A percentile compares a stretch with the other conserved stretches of the same genome.
These are phyloP conservation scores for Aspergillus flavus DNA, from an alignment of 2,329 filamentous ascomycete species.

Conservation along the genomic window DNA sequence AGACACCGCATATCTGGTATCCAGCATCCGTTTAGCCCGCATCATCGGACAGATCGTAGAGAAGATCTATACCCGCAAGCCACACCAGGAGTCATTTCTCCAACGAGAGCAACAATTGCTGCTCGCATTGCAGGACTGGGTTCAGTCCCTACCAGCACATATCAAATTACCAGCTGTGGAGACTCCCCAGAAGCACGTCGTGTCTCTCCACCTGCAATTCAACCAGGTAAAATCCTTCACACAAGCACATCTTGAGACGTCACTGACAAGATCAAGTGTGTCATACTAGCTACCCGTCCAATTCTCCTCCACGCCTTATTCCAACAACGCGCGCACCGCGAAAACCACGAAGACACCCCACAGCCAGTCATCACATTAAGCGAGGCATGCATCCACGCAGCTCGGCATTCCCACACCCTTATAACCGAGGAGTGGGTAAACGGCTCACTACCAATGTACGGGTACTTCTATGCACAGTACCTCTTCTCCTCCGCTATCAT, in stretches of 20 bases:
- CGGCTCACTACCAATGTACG: slow-evolving; percentile 34
- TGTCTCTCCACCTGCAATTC: slow-evolving; percentile 36
- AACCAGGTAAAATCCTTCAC: slow-evolving; percentile 27
- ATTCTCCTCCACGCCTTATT: slow-evolving; percentile 37
- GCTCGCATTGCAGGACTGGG: slow-evolving; percentile 35
- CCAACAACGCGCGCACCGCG: slow-evolving; percentile 19
- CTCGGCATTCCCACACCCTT: slow-evolving; percentile 33
- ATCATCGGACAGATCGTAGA: slow-evolving; percentile 31
- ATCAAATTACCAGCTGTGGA: slow-evolving; percentile 26
- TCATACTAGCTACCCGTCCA: slow-evolving; percentile 39
- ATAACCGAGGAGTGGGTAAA: slow-evolving; percentile 37
- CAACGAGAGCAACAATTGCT: slow-evolving; percentile 38
- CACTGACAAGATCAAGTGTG: slow-evolving; percentile 29
- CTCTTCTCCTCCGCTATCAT: slow-evolving; percentile 37
- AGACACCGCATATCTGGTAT: slow-evolving; percentile 32
- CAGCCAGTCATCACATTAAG: slow-evolving; percentile 33
- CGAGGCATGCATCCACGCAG: slow-evolving; percentile 37
- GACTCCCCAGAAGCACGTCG: slow-evolving; percentile 24
- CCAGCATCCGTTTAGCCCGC: slow-evolving; percentile 32
- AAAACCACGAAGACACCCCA: slow-evolving; percentile 11
- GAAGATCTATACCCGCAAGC: slow-evolving; percentile 30
- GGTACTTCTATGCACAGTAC: slow-evolving; percentile 39
- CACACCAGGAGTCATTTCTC: slow-evolving; percentile 30
- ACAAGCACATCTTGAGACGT: background rate
- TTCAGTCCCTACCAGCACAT: slow-evolving; percentile 31